Conservation (phyloP, 2,329 filamentous ascomycete species). For the Ascochyta koolunga region DNA sequence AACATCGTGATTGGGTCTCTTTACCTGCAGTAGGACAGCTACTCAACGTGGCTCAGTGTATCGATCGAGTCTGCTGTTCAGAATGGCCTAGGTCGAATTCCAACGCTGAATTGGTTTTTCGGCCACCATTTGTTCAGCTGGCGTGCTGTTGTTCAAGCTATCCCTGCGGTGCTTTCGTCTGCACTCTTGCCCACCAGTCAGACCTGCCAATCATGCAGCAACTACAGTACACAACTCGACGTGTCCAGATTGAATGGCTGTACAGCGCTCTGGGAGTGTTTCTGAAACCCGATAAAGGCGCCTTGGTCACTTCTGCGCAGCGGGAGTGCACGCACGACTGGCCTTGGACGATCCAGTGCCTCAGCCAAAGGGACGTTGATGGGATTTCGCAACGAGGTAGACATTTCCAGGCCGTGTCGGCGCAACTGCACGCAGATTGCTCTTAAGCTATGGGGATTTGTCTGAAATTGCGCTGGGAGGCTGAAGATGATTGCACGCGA, state of each 20-base stretch:
- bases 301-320: constrained; percentile 7
- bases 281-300: constrained; percentile 9
- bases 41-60: background rate
- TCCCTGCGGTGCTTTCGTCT: background rate
- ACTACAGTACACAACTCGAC: background rate
- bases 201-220: background rate
- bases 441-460: constrained; percentile 1
- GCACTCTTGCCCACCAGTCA: background rate
- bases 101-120: background rate
- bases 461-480: constrained; percentile 4
- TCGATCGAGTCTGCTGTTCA: background rate
- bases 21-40: background rate
- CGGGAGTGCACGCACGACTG: background rate
- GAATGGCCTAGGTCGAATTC: background rate
- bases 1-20: background rate
- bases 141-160: background rate
- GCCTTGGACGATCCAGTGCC: constrained; percentile 1
- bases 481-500: constrained; percentile 14
- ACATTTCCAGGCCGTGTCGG: background rate
- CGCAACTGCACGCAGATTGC: background rate
- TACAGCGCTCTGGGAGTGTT: background rate
- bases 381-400: constrained; percentile 1
- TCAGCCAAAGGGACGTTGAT: background rate
- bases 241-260: constrained; percentile 3
- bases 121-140: background rate